These are phyloP conservation scores for Beauveria scarabaeidicola DNA, from an alignment of 2,329 filamentous ascomycete species.

Conservation along the genomic window DNA sequence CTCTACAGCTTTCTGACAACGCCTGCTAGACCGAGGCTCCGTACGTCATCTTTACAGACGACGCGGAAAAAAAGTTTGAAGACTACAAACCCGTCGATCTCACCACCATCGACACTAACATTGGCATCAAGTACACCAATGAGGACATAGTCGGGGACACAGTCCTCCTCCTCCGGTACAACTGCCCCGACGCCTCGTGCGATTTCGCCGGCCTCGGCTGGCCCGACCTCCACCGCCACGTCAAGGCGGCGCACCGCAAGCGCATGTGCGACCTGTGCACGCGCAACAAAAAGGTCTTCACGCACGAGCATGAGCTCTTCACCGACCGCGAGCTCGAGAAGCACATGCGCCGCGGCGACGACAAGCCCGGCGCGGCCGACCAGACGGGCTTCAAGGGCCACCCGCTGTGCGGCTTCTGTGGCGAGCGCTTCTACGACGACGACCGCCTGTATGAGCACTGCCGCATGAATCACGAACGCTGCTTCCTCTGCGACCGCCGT, in stretches of 20 bases:
- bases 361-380: constrained; percentile 78
- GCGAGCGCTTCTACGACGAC: constrained; percentile 85
- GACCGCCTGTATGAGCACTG: constrained; percentile 94
- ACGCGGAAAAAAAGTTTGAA: constrained; percentile 70
- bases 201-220: constrained; percentile 69
- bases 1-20: neutral
- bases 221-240: constrained; percentile 60
- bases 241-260: constrained; percentile 72
- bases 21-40: constrained; percentile 50
- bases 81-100: constrained; percentile 72
- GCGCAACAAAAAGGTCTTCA: constrained; percentile 95
- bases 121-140: constrained; percentile 87
- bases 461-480: constrained; percentile 86
- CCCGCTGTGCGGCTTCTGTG: constrained; percentile 88
- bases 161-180: constrained; percentile 79
- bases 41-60: constrained; percentile 88
- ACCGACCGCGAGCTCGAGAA: constrained; percentile 69
- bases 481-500: constrained; percentile 80
- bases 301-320: constrained; percentile 93
- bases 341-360: constrained; percentile 86
- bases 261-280: constrained; percentile 88
- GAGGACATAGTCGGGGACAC: constrained; percentile 88
- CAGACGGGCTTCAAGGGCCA: constrained; percentile 96
- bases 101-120: constrained; percentile 68
- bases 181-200: constrained; percentile 77